phyloP scores from a whole-genome alignment of 495 filamentous ascomycete species.

The Penicillium manginii region DNA sequence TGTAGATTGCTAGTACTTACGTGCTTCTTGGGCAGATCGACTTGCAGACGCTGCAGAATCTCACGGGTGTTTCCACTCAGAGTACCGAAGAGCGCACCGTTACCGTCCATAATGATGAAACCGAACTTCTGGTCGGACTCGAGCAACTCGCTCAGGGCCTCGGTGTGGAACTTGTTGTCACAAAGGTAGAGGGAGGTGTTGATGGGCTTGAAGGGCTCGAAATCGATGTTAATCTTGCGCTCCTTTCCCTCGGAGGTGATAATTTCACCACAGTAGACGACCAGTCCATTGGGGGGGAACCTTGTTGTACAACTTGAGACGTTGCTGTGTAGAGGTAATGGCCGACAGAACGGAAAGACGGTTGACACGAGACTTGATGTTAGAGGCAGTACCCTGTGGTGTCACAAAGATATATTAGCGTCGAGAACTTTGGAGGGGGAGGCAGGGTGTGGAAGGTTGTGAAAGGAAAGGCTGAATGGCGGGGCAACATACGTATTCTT shows the following conservation, averaged over 20 bases:
- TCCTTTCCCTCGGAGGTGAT: conserved; percentile 98
- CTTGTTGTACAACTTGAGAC: conserved; percentile 97
- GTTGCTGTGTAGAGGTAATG: conserved; percentile 98
- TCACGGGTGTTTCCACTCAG: conserved; percentile 96
- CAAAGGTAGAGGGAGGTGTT: conserved; percentile 98
- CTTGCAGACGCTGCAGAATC: conserved; percentile 94
- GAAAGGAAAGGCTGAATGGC: conserved; percentile 14
- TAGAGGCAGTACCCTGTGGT: conserved; percentile 87
- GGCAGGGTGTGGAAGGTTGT: not conserved
- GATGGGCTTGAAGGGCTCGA: conserved; percentile 99
- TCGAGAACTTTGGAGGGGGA: not conserved
- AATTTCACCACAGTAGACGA: conserved; percentile 99
- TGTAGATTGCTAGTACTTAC: conserved; percentile 16
- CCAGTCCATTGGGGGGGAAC: conserved; percentile 95
- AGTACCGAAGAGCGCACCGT: conserved; percentile 94
- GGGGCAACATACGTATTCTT: conserved; percentile 85
- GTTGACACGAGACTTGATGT: conserved; percentile 99
- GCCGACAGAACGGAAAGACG: conserved; percentile 95
- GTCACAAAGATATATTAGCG: conserved; percentile 5
- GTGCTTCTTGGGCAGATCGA: conserved; percentile 99
- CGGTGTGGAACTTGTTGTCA: conserved; percentile 99
- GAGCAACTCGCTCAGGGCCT: conserved; percentile 92
- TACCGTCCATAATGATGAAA: conserved; percentile 99
- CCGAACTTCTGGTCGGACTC: conserved; percentile 99
- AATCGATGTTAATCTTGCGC: conserved; percentile 98